Evolutionary conservation across 2,329 filamentous ascomycete genomes (phyloP), one percentile per base, ranked within the genome.

Genomic region (Malbranchea cinnamomea): DNA sequence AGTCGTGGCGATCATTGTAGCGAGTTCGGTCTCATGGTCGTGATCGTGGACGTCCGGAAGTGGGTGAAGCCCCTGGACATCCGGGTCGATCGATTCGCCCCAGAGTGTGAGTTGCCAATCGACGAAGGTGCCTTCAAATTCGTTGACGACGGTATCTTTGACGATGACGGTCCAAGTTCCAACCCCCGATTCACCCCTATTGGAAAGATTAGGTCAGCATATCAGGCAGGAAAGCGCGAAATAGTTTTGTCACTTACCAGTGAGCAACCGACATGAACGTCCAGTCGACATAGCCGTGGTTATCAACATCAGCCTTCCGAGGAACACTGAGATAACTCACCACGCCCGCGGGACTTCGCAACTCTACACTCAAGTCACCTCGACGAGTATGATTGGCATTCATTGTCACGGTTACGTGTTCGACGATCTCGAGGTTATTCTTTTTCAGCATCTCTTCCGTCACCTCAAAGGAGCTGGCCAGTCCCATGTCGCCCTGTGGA

Each of bases 231-330:
- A 25, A 22, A 5, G 29, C 30, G 10, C 28, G 13, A 13, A 13
- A 30, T 14, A 26, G 11, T 4, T 22, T 26, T 18, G 4, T 23
- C 17, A 56, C 75, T 56, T 66, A 84, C 80, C 85, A 98, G 52
- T 98, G 89, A 39, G 77, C 85, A 21, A 98, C 89, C 37, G 78
- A 91, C 89, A 98, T 98, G 47, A 98, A 98, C 0, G 87, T 95
- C 89, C 89, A 98, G 57, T 95, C 83, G 21, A 75, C 61, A 51
- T 95, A 98, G 6, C 89, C 89, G 13, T 58, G 55, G 1, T 58
- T 50, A 20, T 67, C 68, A 1, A 67, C 61, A 52, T 98, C 89
- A 13, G 71, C 54, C 36, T 67, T 67, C 40, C 89, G 78, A 2
- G 77, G 63, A 8, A 75, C 79, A 4, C 85, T 78, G 31, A 98